Percentiles rank a stretch among this genome's conserved stretches.
These are phyloP conservation scores for Lagenaria siceraria DNA, from an alignment of 306 rosid species.

Conservation along the genomic window DNA sequence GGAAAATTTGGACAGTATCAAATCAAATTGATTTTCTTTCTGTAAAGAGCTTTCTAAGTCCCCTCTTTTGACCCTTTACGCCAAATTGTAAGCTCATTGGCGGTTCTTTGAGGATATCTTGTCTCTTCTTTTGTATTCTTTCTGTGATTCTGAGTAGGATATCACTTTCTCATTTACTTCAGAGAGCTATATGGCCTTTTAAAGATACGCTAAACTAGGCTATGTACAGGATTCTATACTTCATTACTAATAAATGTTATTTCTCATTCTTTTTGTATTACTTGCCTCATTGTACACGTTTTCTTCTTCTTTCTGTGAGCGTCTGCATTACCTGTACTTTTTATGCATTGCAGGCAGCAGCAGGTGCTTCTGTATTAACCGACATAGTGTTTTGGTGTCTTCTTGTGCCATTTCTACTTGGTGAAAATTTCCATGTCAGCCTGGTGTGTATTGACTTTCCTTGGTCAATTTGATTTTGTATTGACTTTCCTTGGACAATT, in stretches of 20 bases:
- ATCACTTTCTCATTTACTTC: too few species aligned
- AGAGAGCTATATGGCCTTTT: too few species aligned
- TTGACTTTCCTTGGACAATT: too few species aligned
- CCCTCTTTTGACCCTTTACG: background rate
- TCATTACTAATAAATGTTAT: background rate
- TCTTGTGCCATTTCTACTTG: slow-evolving; percentile 55
- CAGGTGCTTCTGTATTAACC: slow-evolving; percentile 72
- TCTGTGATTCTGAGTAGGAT: too few species aligned
- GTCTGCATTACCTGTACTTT: slow-evolving; percentile 10
- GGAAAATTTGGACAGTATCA: background rate
- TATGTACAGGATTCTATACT: too few species aligned
- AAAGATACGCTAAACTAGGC: too few species aligned
- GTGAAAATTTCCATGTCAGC: slow-evolving; percentile 44
- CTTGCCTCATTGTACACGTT: background rate
- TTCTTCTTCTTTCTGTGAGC: background rate
- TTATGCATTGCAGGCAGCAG: slow-evolving; percentile 46
- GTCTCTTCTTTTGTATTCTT: background rate
- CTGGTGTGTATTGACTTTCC: slow-evolving; percentile 26
- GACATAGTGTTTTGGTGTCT: slow-evolving; percentile 79
- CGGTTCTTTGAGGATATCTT: background rate
- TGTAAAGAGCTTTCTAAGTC: background rate
- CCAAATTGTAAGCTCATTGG: background rate
- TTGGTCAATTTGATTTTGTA: too few species aligned
- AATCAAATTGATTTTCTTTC: background rate
- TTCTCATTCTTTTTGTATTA: background rate